Percentiles rank a stretch among this genome's conserved stretches.
Evolutionary conservation across 495 filamentous ascomycete genomes (phyloP).

Genomic region (Aspergillus sclerotioniger): DNA sequence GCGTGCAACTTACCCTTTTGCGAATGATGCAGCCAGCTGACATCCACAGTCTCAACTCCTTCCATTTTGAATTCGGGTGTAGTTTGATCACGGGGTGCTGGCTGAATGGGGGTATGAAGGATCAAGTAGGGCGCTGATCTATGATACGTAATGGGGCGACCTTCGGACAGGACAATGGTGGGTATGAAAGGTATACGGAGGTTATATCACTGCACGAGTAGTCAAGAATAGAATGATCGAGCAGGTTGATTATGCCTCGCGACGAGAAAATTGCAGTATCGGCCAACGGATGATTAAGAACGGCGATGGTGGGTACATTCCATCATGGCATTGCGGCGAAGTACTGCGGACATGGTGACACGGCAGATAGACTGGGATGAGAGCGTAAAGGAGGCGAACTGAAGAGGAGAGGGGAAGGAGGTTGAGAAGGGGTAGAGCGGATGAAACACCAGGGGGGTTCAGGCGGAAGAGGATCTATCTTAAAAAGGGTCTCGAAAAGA

Average conservation of each 20-base stretch:
- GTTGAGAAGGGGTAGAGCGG: not conserved
- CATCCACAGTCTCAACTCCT: conserved; percentile 63
- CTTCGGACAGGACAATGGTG: not conserved
- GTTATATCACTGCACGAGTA: not conserved
- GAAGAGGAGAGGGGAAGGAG: not conserved
- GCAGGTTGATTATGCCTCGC: not conserved
- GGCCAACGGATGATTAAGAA: conserved; percentile 10
- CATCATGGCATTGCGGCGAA: conserved; percentile 23
- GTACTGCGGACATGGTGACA: conserved; percentile 20
- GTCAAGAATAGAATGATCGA: not conserved
- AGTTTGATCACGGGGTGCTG: not conserved
- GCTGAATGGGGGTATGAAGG: not conserved
- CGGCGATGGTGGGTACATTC: conserved; percentile 13
- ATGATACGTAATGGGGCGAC: not conserved
- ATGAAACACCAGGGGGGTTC: not conserved
- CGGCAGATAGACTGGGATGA: not conserved
- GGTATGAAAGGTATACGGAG: not conserved
- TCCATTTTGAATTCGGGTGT: conserved; percentile 45
- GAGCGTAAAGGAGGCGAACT: not conserved
- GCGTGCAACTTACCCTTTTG: conserved; percentile 52
- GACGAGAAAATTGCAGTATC: not conserved
- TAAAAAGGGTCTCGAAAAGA: not conserved
- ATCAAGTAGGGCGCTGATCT: not conserved
- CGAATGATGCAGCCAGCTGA: conserved; percentile 68
- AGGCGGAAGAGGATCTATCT: not conserved